Conservation (phyloP, 768 basidiomycete genomes). For the Candolleomyces aberdarensis region DNA sequence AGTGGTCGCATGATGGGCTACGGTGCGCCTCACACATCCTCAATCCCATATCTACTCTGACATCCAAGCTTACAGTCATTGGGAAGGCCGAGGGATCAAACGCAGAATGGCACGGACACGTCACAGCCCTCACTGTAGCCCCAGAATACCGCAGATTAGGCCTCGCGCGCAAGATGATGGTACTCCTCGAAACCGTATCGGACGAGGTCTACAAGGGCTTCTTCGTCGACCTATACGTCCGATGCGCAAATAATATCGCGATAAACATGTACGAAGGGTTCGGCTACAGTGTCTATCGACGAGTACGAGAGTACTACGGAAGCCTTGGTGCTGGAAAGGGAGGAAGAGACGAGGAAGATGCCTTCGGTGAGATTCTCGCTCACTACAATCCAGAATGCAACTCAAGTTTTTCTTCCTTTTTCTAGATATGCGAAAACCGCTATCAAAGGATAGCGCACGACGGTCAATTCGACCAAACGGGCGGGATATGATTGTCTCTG, state of each 20-base stretch:
- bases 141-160: slow-evolving; percentile 89
- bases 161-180: slow-evolving; percentile 85
- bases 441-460: slow-evolving; percentile 56
- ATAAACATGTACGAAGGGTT: slow-evolving; percentile 90
- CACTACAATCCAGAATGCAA: not conserved
- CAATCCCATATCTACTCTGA: slow-evolving; percentile 1
- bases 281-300: slow-evolving; percentile 89
- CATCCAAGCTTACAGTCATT: slow-evolving; percentile 54
- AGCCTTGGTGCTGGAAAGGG: slow-evolving; percentile 71
- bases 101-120: slow-evolving; percentile 87
- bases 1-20: slow-evolving; percentile 90
- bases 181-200: slow-evolving; percentile 80
- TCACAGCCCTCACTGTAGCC: slow-evolving; percentile 92
- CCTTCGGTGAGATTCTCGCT: slow-evolving; percentile 64
- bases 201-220: slow-evolving; percentile 77
- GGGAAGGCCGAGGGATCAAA: slow-evolving; percentile 86
- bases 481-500: slow-evolving; percentile 66
- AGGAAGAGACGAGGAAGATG: slow-evolving; percentile 84
- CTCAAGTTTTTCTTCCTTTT: not conserved
- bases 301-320: slow-evolving; percentile 90
- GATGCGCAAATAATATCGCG: slow-evolving; percentile 81
- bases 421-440: slow-evolving; percentile 71
- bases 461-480: slow-evolving; percentile 72
- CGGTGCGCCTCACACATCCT: slow-evolving; percentile 46
- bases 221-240: slow-evolving; percentile 96